Base-by-base conservation (phyloP, 176 grass and related monocot species). In the Panicum miliaceum region DNA sequence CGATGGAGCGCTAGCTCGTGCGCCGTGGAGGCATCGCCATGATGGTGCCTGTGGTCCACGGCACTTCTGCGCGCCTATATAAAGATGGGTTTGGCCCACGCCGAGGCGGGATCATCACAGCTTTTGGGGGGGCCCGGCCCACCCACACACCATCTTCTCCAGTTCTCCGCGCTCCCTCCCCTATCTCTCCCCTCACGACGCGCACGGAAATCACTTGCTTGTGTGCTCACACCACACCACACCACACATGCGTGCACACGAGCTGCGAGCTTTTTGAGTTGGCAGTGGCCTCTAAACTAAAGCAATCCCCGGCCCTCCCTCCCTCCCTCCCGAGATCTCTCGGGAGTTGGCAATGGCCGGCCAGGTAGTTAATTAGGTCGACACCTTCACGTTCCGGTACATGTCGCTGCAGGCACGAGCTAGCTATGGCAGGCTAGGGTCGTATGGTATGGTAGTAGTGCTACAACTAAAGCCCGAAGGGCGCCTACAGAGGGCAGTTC, bases 41-140 rank as follows among this genome's bases (percentile, higher is more conserved):
- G 83, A 82, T 90, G 78, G 72, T 90, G 71, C 78, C 20, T 82
- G 88, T 90, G 88, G 83, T 82, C 78, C 88, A 82, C 45, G 62
- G 43, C 78, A 57, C 2, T 4, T 34, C n/a, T 41, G 54, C 64
- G 11, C 5, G 23, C 71, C 42, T 26, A 85, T 77, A 77, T 41
- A 81, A 81, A 75, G 50, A 57, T n/a, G 3, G 9, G 40, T 53
- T 76, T 65, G 86, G 87, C 56, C 64, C 85, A 90, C 76, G 53
- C 32, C 36, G 78, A 38, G 76, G 66, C 81, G 63, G 36, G 63
- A 34, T 22, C 65, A 78, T 54, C 65, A 8, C 29, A 51, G 23
- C 59, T 48, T 90, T 75, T 71, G 18, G 8, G 16, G 16, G 63
- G 82, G 69, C 50, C 64, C 70, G 78, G 62, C 50, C 64, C 70